Percentiles rank a stretch among this genome's conserved stretches.
These are phyloP conservation scores for Cryptosporidium sp. DNA, from an alignment of 169 alveolate species.

Conservation along the genomic window DNA sequence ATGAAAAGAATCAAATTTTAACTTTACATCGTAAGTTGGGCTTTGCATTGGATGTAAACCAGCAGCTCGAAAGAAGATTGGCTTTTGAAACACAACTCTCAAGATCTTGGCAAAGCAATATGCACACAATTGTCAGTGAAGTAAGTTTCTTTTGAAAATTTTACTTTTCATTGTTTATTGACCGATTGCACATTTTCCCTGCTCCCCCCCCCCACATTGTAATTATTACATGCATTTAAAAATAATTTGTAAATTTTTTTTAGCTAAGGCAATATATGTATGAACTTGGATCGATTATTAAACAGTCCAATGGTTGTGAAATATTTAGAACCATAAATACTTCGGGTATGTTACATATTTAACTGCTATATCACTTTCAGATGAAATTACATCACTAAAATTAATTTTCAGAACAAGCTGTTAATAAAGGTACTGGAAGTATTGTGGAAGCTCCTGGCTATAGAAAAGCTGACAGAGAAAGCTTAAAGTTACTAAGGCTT, in stretches of 20 bases:
- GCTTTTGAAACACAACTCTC: constrained; percentile 80
- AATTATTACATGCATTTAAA: not conserved
- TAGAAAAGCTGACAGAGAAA: constrained; percentile 79
- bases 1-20: constrained; percentile 62
- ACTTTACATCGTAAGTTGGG: constrained; percentile 69
- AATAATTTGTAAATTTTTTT: not conserved
- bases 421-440: constrained; percentile 71
- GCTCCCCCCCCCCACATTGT: not conserved
- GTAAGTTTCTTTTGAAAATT: constrained; percentile 47
- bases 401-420: constrained; percentile 50
- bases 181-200: not conserved
- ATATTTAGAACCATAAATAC: constrained; percentile 22
- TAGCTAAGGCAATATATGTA: constrained; percentile 66
- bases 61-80: constrained; percentile 81
- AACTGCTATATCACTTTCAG: not conserved
- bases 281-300: constrained; percentile 56
- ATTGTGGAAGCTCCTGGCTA: constrained; percentile 55
- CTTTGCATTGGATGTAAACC: constrained; percentile 79
- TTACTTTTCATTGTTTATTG: not conserved
- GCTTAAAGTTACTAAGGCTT: constrained; percentile 77
- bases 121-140: constrained; percentile 81
- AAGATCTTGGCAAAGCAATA: constrained; percentile 82
- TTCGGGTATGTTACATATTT: constrained; percentile 19
- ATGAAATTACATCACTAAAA: not conserved
- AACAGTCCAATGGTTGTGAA: constrained; percentile 50